These are phyloP conservation scores for Inga oerstediana DNA, from an alignment of 306 rosid species.

Conservation along the genomic window DNA sequence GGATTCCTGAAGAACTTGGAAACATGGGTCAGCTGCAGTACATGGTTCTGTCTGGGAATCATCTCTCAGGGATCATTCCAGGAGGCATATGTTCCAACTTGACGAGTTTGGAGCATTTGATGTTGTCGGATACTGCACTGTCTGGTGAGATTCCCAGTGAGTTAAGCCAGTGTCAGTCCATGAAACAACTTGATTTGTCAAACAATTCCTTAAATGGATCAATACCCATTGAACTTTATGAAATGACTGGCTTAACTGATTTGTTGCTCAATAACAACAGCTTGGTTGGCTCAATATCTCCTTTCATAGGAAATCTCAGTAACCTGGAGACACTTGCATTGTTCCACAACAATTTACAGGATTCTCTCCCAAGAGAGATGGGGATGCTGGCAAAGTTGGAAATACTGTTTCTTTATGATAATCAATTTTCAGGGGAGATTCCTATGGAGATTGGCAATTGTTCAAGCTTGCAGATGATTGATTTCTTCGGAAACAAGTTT, in stretches of 20 bases:
- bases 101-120: constrained; percentile 68
- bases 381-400: constrained; percentile 83
- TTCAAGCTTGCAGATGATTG: constrained; percentile 79
- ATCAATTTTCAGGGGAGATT: constrained; percentile 67
- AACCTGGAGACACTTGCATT: constrained; percentile 58
- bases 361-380: constrained; percentile 75
- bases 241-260: constrained; percentile 61
- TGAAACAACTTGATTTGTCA: constrained; percentile 86
- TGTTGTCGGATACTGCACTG: constrained; percentile 57
- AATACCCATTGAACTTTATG: constrained; percentile 71
- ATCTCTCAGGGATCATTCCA: constrained; percentile 70
- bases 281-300: constrained; percentile 78
- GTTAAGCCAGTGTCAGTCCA: constrained; percentile 60
- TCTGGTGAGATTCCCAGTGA: constrained; percentile 74
- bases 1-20: constrained; percentile 73
- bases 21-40: constrained; percentile 55
- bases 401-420: constrained; percentile 82
- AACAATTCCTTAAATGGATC: constrained; percentile 77
- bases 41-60: constrained; percentile 79
- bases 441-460: constrained; percentile 90
- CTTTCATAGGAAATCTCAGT: constrained; percentile 72
- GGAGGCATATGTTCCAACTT: constrained; percentile 70
- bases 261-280: constrained; percentile 84
- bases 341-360: constrained; percentile 77
- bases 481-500: constrained; percentile 81